Evolutionary conservation across 129 eudicot species (phyloP).

Genomic region (Apium graveolens): DNA sequence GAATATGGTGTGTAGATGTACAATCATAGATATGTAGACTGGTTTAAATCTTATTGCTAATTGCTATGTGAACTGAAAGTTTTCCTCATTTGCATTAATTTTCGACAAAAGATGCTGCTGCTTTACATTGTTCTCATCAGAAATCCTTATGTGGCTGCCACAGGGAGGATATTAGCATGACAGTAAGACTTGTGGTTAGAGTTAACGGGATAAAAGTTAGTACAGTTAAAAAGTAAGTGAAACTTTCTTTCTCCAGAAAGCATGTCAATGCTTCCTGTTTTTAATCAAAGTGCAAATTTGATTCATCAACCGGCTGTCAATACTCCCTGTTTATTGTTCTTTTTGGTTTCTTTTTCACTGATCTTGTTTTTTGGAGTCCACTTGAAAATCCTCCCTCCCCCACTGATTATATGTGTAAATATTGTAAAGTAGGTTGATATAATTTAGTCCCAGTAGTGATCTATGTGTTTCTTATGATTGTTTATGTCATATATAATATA

Average conservation of each 20-base stretch:
- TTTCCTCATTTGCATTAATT: neutral
- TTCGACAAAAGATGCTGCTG: neutral
- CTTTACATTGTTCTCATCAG: too few relatives aligned
- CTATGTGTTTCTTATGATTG: neutral
- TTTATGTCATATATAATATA: neutral
- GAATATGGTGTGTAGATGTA: neutral
- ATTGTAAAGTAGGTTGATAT: neutral
- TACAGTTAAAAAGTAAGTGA: conserved; percentile 76
- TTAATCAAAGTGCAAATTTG: too few relatives aligned
- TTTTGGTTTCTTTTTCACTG: neutral
- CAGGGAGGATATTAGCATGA: conserved; percentile 97
- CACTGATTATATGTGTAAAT: neutral
- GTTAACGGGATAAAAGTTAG: conserved; percentile 78
- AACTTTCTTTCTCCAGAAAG: neutral
- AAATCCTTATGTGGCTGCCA: conserved; percentile 22
- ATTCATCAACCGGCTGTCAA: too few relatives aligned
- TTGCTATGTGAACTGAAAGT: neutral
- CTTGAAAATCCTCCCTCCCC: neutral
- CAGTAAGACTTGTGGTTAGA: conserved; percentile 89
- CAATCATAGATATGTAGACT: too few relatives aligned
- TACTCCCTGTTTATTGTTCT: neutral
- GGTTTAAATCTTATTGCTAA: neutral
- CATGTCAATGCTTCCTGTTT: neutral
- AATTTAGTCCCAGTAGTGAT: neutral
- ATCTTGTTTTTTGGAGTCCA: neutral